These are phyloP conservation scores for Paecilomyces variotii DNA, from an alignment of 2,329 filamentous ascomycete genomes.

Conservation along the genomic window DNA sequence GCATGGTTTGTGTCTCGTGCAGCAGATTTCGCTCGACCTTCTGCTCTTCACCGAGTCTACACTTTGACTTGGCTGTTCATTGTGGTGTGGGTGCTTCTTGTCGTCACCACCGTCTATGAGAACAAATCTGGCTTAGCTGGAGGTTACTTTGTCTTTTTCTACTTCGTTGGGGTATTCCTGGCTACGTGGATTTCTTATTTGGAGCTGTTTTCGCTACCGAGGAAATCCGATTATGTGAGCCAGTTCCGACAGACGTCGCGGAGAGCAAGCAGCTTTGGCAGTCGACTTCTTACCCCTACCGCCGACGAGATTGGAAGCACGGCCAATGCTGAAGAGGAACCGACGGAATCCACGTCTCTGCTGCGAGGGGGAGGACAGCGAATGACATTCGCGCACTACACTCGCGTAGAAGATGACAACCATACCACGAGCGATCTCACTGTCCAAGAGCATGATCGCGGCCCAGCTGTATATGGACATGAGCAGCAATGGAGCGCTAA, in stretches of 20 bases:
- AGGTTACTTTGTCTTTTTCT: slow-evolving; percentile 74
- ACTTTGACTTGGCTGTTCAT: slow-evolving; percentile 76
- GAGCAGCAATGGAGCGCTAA: slow-evolving; percentile 82
- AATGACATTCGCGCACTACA: slow-evolving; percentile 50
- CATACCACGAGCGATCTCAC: slow-evolving; percentile 17
- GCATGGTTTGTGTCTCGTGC: slow-evolving; percentile 78
- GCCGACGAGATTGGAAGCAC: slow-evolving; percentile 28
- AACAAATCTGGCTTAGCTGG: slow-evolving; percentile 64
- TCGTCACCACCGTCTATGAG: slow-evolving; percentile 66
- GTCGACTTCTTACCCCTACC: slow-evolving; percentile 35
- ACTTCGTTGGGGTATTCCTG: slow-evolving; percentile 66
- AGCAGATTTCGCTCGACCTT: slow-evolving; percentile 72
- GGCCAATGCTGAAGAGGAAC: slow-evolving; percentile 30
- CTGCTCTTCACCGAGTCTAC: slow-evolving; percentile 76
- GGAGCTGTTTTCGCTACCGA: slow-evolving; percentile 70
- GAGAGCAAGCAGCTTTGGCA: slow-evolving; percentile 28
- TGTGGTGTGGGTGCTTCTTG: slow-evolving; percentile 63
- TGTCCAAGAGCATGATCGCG: slow-evolving; percentile 16
- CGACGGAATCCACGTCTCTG: slow-evolving; percentile 51
- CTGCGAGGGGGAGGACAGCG: slow-evolving; percentile 42
- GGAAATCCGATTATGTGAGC: slow-evolving; percentile 61
- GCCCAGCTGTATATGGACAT: slow-evolving; percentile 48
- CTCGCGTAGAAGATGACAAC: slow-evolving; percentile 27
- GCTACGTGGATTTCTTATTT: slow-evolving; percentile 67
- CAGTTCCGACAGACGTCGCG: slow-evolving; percentile 42